Evolutionary conservation across 2,329 filamentous ascomycete species (phyloP), one percentile per base, ranked within the genome.

Genomic region (Apiospora arundinis): DNA sequence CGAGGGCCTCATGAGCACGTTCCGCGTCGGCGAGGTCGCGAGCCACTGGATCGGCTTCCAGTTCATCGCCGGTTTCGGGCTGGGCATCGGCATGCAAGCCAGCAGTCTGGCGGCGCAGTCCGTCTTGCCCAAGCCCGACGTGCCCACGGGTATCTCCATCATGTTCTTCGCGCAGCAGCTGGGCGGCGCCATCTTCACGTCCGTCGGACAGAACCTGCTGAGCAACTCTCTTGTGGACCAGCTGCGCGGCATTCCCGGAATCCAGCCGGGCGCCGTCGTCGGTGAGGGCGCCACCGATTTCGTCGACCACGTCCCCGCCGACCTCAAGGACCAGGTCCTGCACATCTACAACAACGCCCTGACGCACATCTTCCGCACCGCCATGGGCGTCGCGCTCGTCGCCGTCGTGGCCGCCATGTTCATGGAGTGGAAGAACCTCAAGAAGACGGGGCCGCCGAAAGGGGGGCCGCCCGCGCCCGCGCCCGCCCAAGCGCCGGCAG

Each of bases 381-480:
- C 83, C 14, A 84, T 88, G 52, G 89, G 87, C 0, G 80, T 89
- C 72, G 82, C 83, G 2, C 80, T 82, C 6, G 71, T 88, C 9
- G 85, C 83, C 7, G 82, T 90, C 40, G 70, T 89, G 25, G 89
- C 87, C 2, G 82, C 85, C 0, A 75, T 85, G 12, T 83, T 84
- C 65, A 85, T 91, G 72, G 85, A 91, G 79, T 91, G 89, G 89
- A 89, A 86, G 78, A 87, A 82, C 73, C 85, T 90, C 73, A 90
- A 90, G 82, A 85, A 84, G 69, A 74, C 70, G 8, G 74, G 76
- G n/a, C 76, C 73, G 12, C 70, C 73, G 8, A 70, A 23, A 67
- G 65, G 65, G 16, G 37, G 45, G 1, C 65, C 42, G 40, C 67
- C 42, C 12, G 11, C 73, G 66, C 66, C 67, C 7, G 70, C 40